Base-by-base conservation (phyloP, 2,329 filamentous ascomycete genomes). In the Aureobasidium lini region DNA sequence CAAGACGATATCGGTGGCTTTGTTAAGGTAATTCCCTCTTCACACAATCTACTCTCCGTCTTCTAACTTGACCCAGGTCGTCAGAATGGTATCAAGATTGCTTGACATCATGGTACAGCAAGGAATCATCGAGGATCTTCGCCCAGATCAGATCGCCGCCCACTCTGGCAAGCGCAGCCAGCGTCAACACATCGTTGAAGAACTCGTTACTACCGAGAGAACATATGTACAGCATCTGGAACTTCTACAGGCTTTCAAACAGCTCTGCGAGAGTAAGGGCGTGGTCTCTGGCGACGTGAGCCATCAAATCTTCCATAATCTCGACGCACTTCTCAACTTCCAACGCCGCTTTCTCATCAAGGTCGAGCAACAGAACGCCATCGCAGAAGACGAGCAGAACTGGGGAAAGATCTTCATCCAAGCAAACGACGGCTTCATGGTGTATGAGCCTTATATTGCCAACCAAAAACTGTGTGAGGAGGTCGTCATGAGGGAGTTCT, bases 141-240 rank as follows among this genome's bases (percentile, higher is more conserved):
- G 71, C 2, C 68, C 67, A 11, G 81, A 84, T 57, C 81, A 83
- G 15, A 83, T 83, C 6, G 40, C 29, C 29, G 40, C 52, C 11
- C 52, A 56, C 29, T 75, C 76, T n/a, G 72, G 76, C 11, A 84
- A 86, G 49, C 83, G 85, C 59, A 84, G 84, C 1, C 83, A 89
- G 70, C 87, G 91, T 65, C 89, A 96, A 68, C 89, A 96, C 72
- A 90, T 97, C 62, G 84, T 99, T 44, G 86, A 88, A 68, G 94
- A 99, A 74, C 77, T 99, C 48, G 88, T 99, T 59, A 90, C 93
- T 67, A 97, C 93, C 1, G 94, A 99, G 74, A 86, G 94, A 63
- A 96, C 96, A 74, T 99, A 99, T 67, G 94, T 97, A 4, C 92
- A 97, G 72, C 94, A 99, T 76, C 77, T 99, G 57, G 93, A 97